Evolutionary conservation across 352 stramenopile genomes (phyloP).

Genomic region (Peronospora destructor): DNA sequence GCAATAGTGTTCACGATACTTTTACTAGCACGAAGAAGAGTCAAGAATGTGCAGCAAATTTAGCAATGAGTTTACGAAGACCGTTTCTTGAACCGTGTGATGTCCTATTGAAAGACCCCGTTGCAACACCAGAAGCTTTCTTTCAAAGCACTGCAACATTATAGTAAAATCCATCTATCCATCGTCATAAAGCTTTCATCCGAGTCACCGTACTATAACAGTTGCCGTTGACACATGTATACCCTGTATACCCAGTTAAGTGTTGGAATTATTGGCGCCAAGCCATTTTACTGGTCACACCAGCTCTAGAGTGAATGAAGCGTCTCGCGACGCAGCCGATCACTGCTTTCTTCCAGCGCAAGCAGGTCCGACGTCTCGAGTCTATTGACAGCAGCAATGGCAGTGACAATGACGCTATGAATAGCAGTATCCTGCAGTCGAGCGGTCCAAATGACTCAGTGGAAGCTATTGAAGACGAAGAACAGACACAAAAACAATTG

Average conservation of each 20-base stretch:
- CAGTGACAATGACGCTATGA: neutral
- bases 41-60: slow-evolving; percentile 1
- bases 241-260: too few relatives aligned
- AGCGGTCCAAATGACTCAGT: neutral
- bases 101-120: neutral
- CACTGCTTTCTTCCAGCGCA: slow-evolving; percentile 67
- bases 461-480: slow-evolving; percentile 3
- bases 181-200: too few relatives aligned
- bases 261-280: too few relatives aligned
- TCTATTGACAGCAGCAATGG: slow-evolving; percentile 19
- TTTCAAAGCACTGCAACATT: too few relatives aligned
- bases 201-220: too few relatives aligned
- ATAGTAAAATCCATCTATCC: too few relatives aligned
- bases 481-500: neutral
- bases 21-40: slow-evolving; percentile 7
- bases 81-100: neutral
- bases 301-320: slow-evolving; percentile 17
- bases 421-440: neutral
- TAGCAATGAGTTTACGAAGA: neutral
- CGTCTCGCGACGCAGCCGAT: slow-evolving; percentile 29
- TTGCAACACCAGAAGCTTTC: neutral
- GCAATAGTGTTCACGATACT: neutral
- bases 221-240: too few relatives aligned
- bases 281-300: too few relatives aligned
- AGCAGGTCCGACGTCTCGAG: slow-evolving; percentile 24